Conservation (phyloP, 2,329 filamentous ascomycete species). For the Elsinoe arachidis region DNA sequence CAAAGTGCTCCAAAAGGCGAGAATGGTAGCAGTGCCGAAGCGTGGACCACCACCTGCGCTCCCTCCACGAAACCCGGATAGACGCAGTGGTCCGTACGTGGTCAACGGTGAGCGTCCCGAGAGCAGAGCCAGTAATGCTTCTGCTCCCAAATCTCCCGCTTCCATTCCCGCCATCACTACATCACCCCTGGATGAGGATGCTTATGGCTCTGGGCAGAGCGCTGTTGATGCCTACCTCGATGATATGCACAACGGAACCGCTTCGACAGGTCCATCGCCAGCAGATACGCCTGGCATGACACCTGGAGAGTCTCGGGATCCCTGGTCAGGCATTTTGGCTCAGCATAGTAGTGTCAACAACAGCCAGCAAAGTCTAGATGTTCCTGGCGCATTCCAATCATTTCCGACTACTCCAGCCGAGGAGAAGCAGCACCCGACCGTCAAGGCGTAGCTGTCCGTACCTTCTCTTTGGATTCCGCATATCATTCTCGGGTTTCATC, state of each 20-base stretch:
- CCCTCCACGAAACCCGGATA: constrained; percentile 65
- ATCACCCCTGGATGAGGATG: background rate
- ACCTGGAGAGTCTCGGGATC: background rate
- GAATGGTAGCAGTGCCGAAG: constrained; percentile 78
- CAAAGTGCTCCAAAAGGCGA: constrained; percentile 53
- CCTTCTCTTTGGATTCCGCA: background rate
- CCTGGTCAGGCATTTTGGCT: constrained; percentile 7
- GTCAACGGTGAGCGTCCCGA: constrained; percentile 22
- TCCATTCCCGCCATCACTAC: background rate
- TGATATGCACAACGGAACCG: background rate
- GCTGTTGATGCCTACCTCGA: background rate
- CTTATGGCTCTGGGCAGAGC: background rate
- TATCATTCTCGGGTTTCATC: background rate
- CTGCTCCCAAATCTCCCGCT: constrained; percentile 3
- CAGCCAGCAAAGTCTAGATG: constrained; percentile 18
- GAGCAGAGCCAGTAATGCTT: constrained; percentile 13
- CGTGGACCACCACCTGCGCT: constrained; percentile 69
- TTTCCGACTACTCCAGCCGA: constrained; percentile 16
- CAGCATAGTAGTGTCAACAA: constrained; percentile 15
- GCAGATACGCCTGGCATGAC: background rate
- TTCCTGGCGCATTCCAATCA: constrained; percentile 28
- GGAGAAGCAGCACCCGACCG: background rate
- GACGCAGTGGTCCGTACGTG: constrained; percentile 28
- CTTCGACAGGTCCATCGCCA: background rate
- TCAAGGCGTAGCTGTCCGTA: background rate